These are phyloP conservation scores for Alternaria metachromatica DNA, from an alignment of 2,329 filamentous ascomycete species.

Conservation along the genomic window DNA sequence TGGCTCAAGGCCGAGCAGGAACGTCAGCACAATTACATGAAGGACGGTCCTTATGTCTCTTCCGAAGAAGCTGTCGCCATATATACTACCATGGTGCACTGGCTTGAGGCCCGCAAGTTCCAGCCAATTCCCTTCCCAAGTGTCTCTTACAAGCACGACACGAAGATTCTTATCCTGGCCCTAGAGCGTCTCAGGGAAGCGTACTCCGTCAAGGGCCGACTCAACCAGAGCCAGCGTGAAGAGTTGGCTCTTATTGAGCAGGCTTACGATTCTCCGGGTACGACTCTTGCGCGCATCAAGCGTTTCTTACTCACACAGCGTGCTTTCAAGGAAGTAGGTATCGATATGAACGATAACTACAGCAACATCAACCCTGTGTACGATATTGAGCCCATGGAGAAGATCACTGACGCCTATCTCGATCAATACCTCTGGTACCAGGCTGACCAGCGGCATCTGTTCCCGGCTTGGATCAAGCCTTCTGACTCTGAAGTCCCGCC, in stretches of 20 bases:
- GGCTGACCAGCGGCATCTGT: conserved; percentile 94
- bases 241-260: conserved; percentile 97
- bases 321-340: conserved; percentile 98
- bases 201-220: conserved; percentile 94
- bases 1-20: conserved; percentile 99
- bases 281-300: conserved; percentile 94
- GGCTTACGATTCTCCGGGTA: conserved; percentile 96
- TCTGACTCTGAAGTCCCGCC: conserved; percentile 98
- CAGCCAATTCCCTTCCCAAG: conserved; percentile 98
- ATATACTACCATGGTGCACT: conserved; percentile 98
- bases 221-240: conserved; percentile 97
- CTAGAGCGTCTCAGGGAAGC: conserved; percentile 91
- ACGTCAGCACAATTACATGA: conserved; percentile 98
- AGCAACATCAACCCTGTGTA: conserved; percentile 99
- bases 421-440: conserved; percentile 99
- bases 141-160: conserved; percentile 99
- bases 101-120: conserved; percentile 97
- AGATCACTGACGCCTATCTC: conserved; percentile 98
- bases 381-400: conserved; percentile 98
- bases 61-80: conserved; percentile 98
- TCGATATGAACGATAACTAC: conserved; percentile 99
- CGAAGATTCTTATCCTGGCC: conserved; percentile 95
- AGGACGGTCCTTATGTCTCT: conserved; percentile 97
- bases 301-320: conserved; percentile 95
- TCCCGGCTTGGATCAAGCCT: conserved; percentile 98